Base-by-base conservation (phyloP, 208 protist genomes). In the Herpetomonas samuelpessoai region DNA sequence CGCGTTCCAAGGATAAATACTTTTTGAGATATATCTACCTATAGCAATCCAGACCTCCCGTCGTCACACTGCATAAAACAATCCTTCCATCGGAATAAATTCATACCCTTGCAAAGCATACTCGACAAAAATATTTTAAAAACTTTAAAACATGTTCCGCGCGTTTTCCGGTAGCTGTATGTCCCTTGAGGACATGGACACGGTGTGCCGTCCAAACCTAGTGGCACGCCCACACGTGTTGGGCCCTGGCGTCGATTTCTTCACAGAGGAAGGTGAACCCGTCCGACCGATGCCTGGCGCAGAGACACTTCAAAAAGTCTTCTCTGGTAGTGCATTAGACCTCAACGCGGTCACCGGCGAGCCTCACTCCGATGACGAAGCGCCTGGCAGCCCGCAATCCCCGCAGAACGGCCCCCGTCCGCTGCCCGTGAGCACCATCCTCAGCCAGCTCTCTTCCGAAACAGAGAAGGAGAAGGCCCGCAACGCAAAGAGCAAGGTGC, bases 111-210 rank as follows among this genome's bases (percentile, higher is more conserved):
- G n/a, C n/a, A n/a, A n/a, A n/a, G n/a, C n/a, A n/a, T n/a, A n/a
- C n/a, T n/a, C n/a, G n/a, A n/a, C n/a, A n/a, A n/a, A n/a, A n/a
- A n/a, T n/a, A n/a, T n/a, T n/a, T n/a, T n/a, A n/a, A n/a, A n/a
- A n/a, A n/a, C n/a, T n/a, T n/a, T n/a, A n/a, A n/a, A n/a, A n/a
- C 1, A 87, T 96, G 90, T 79, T 96, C 30, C 86, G 87, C 24
- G 85, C 87, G 0, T 93, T 96, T 55, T 93, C 90, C 10, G 87
- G 81, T 28, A 96, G 86, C 56, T 96, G 90, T 60, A 74, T 96
- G 58, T 92, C 90, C 48, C 76, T 96, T 12, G 86, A 96, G 65
- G 83, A 93, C 73, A 90, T 93, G 78, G 85, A 96, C 63, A 91
- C 81, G 9, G 78, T 93, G 28, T 62, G 76, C 53, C 61, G 82